Evolutionary conservation across 192 early-diverging fungal genomes (phyloP).

Genomic region (Linnemannia zychae): DNA sequence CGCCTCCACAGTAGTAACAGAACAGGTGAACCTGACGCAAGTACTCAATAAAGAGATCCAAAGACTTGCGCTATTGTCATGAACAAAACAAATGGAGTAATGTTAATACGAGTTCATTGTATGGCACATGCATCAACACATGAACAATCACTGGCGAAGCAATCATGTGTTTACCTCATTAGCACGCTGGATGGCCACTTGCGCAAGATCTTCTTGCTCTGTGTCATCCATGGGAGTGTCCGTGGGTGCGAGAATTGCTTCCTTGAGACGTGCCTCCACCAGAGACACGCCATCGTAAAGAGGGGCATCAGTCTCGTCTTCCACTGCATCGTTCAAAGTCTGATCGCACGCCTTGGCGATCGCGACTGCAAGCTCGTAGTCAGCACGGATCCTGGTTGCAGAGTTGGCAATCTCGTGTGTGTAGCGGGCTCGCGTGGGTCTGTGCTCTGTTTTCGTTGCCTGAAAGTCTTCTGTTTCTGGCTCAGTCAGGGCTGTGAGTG

Average conservation of each 20-base stretch:
- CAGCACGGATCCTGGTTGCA: conserved; percentile 78
- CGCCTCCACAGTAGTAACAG: conserved; percentile 95
- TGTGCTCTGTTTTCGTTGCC: conserved; percentile 22
- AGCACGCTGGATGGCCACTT: conserved; percentile 10
- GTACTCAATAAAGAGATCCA: conserved; percentile 91
- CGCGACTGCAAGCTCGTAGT: conserved; percentile 73
- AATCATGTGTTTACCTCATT: conserved; percentile 18
- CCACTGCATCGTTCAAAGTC: conserved; percentile 50
- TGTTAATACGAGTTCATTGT: neutral
- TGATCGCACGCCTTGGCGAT: conserved; percentile 72
- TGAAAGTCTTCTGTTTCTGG: conserved; percentile 48
- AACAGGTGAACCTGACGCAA: conserved; percentile 92
- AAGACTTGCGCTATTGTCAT: conserved; percentile 36
- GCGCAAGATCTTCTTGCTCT: conserved; percentile 32
- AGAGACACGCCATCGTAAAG: conserved; percentile 28
- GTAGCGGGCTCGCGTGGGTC: conserved; percentile 65
- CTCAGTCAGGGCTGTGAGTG: conserved; percentile 61
- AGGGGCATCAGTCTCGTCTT: conserved; percentile 25
- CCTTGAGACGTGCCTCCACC: conserved; percentile 26
- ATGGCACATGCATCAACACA: neutral
- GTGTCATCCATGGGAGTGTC: conserved; percentile 35
- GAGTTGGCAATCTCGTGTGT: conserved; percentile 81
- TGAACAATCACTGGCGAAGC: neutral
- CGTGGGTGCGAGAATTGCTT: conserved; percentile 26
- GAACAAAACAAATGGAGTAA: neutral